These are phyloP conservation scores for Trichothecium sympodiale DNA, from an alignment of 2,329 filamentous ascomycete species.

Conservation along the genomic window DNA sequence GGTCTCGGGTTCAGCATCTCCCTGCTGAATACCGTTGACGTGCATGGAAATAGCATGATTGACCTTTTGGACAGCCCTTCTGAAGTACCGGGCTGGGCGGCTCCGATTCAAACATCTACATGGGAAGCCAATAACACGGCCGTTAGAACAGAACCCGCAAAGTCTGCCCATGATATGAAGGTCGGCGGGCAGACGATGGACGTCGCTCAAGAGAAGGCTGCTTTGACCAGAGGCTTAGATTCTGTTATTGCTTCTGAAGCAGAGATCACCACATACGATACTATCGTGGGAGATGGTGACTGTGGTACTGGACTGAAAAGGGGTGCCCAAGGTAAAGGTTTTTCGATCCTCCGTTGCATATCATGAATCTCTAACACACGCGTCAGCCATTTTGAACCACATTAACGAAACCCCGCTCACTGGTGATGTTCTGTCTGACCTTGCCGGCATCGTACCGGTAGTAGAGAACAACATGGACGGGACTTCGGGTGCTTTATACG, in stretches of 20 bases:
- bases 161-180: conserved; percentile 20
- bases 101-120: conserved; percentile 49
- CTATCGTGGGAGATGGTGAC: conserved; percentile 81
- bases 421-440: conserved; percentile 41
- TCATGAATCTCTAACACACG: conserved; percentile 15
- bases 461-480: conserved; percentile 50
- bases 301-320: conserved; percentile 80
- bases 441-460: conserved; percentile 40
- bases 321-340: conserved; percentile 67
- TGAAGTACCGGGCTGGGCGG: conserved; percentile 60
- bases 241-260: conserved; percentile 56
- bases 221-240: conserved; percentile 46
- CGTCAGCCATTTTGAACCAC: conserved; percentile 39
- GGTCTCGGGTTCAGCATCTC: conserved; percentile 66
- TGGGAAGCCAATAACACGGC: conserved; percentile 48
- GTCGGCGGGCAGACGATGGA: conserved; percentile 43
- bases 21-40: conserved; percentile 53
- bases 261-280: conserved; percentile 64
- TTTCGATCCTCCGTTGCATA: too few relatives aligned
- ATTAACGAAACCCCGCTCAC: conserved; percentile 31
- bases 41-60: conserved; percentile 50
- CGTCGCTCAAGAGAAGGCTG: conserved; percentile 32
- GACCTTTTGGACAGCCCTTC: conserved; percentile 59
- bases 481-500: conserved; percentile 50
- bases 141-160: conserved; percentile 28